These are phyloP conservation scores for Friedmanniomyces simplex DNA, from an alignment of 495 filamentous ascomycete species.

Conservation along the genomic window DNA sequence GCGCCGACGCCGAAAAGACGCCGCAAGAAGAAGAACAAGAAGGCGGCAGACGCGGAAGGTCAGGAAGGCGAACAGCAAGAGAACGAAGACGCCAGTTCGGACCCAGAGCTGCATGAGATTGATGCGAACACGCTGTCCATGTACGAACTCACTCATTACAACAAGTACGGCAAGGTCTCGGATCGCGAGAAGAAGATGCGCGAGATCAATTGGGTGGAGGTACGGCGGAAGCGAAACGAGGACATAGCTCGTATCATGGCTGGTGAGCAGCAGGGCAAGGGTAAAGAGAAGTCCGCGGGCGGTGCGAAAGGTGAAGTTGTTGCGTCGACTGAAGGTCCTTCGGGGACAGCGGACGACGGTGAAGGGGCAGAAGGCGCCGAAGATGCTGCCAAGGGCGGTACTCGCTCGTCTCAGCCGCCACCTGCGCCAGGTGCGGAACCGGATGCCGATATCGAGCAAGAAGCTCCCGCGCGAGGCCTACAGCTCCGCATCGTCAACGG, in stretches of 20 bases:
- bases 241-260: constrained; percentile 2
- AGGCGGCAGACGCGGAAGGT: background rate
- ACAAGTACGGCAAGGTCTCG: constrained; percentile 69
- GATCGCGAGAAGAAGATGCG: constrained; percentile 52
- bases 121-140: constrained; percentile 63
- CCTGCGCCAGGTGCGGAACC: background rate
- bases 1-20: constrained; percentile 13
- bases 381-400: background rate
- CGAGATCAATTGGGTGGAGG: constrained; percentile 43
- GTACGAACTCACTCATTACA: constrained; percentile 68
- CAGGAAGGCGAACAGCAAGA: constrained; percentile 9
- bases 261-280: background rate
- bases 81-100: constrained; percentile 29
- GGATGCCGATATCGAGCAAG: background rate
- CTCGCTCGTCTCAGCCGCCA: background rate
- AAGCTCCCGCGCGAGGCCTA: constrained; percentile 30
- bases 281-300: background rate
- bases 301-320: background rate
- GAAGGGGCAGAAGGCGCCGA: background rate
- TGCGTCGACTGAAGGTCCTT: background rate
- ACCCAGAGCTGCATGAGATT: constrained; percentile 62
- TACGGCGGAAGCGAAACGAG: constrained; percentile 38
- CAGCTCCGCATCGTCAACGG: constrained; percentile 70
- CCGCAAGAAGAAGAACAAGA: constrained; percentile 12
- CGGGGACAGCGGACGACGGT: background rate